Evolutionary conservation across 495 filamentous ascomycete species (phyloP).

Genomic region (Hypomontagnella submonticulosa): DNA sequence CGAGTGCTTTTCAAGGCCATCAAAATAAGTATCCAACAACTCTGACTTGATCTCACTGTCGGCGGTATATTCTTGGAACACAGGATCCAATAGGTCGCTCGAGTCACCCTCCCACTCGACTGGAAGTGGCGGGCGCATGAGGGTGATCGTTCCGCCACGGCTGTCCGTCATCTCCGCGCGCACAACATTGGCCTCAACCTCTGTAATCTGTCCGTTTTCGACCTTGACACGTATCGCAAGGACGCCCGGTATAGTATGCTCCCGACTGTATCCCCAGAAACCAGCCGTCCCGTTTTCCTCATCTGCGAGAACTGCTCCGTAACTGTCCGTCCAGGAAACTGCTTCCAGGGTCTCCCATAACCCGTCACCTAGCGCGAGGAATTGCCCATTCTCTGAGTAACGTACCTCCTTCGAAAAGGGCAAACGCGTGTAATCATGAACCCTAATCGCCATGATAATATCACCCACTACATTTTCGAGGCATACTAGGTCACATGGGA

Average conservation of each 20-base stretch:
- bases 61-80: conserved; percentile 15
- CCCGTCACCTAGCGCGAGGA: conserved; percentile 45
- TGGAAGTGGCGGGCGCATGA: conserved; percentile 45
- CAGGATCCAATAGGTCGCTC: conserved; percentile 20
- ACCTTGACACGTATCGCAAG: conserved; percentile 45
- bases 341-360: conserved; percentile 45
- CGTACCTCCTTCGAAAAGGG: conserved; percentile 41
- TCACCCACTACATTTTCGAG: conserved; percentile 43
- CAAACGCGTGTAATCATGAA: conserved; percentile 39
- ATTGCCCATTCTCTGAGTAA: conserved; percentile 51
- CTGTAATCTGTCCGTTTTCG: conserved; percentile 40
- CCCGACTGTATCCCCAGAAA: conserved; percentile 41
- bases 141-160: conserved; percentile 39
- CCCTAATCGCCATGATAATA: conserved; percentile 42
- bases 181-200: conserved; percentile 45
- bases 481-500: conserved; percentile 38
- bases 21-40: conserved; percentile 27
- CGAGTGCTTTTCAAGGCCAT: conserved; percentile 42
- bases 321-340: conserved; percentile 40
- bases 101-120: conserved; percentile 41
- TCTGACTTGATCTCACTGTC: conserved; percentile 15
- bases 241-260: conserved; percentile 42
- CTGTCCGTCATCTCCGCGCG: conserved; percentile 24
- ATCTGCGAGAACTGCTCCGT: conserved; percentile 43
- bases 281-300: conserved; percentile 38